Evolutionary conservation across 768 basidiomycete species (phyloP).

Genomic region (Pleurotus giganteus): DNA sequence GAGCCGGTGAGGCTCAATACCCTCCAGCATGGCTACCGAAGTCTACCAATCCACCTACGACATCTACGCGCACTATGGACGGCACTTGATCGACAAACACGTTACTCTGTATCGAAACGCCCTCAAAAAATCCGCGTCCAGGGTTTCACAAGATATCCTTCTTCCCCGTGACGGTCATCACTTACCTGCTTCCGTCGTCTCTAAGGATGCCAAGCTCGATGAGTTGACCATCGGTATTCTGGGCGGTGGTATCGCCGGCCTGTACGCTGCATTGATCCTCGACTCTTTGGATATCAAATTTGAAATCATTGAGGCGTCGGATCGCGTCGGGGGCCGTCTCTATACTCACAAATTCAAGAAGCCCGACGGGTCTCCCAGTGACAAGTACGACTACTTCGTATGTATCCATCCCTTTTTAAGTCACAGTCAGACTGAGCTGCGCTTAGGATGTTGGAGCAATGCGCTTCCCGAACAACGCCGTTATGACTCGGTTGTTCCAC

Average conservation of each 20-base stretch:
- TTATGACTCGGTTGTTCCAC: conserved; percentile 29
- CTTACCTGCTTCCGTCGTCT: not conserved
- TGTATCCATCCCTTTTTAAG: conserved; percentile 8
- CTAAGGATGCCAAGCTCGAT: not conserved
- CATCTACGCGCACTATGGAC: conserved; percentile 6
- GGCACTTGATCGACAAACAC: conserved; percentile 4
- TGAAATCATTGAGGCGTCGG: conserved; percentile 43
- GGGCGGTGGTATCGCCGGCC: conserved; percentile 34
- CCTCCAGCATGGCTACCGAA: too few species aligned
- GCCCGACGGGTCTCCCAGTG: conserved; percentile 12
- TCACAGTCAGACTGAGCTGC: not conserved
- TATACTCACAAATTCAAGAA: conserved; percentile 38
- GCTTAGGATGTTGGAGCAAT: conserved; percentile 38
- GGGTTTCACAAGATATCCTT: not conserved
- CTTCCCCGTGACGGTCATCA: not conserved
- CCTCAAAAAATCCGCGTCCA: not conserved
- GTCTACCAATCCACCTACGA: conserved; percentile 7
- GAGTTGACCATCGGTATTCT: conserved; percentile 27
- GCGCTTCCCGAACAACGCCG: conserved; percentile 31
- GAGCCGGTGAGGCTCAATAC: too few species aligned
- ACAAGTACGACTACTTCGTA: conserved; percentile 35
- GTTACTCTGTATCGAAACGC: not conserved
- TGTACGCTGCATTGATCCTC: conserved; percentile 45
- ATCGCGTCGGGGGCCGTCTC: conserved; percentile 41
- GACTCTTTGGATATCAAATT: conserved; percentile 38